Evolutionary conservation across 2,329 filamentous ascomycete species (phyloP), one percentile per base, ranked within the genome.

Genomic region (Colletotrichum horii): DNA sequence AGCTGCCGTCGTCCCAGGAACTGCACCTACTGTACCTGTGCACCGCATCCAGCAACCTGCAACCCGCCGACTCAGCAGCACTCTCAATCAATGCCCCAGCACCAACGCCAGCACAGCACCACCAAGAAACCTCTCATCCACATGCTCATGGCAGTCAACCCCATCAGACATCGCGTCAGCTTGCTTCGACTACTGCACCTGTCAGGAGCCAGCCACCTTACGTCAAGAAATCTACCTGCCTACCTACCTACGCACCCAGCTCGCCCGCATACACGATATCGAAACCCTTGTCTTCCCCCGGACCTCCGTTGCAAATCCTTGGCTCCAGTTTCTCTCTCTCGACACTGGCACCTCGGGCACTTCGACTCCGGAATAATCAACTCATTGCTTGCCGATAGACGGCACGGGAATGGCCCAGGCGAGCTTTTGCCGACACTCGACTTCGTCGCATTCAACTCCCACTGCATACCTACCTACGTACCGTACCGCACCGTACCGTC

Each of bases 271-370:
- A 60, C 55, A 66, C 66, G 52, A 76, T 62, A 70, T 75, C 74
- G 36, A 65, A 48, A 56, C 71, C 71, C 60, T 71, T 38, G 70
- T 75, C 71, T 74, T 60, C 52, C 30, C 71, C 74, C 74, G 74
- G 74, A 76, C 74, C 74, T 76, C 74, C 74, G 74, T 76, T 75
- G 60, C 70, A 65, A 61, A 55, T 43, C 24, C 48, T 48, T 43
- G 61, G 14, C 9, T 2, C 19, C 43, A 22, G n/a, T n/a, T 52
- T n/a, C 43, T 52, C 43, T 48, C 38, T 8, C 43, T 52, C 43
- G n/a, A 52, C 43, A 22, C 43, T 52, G 19, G 43, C 43, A 52
- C 43, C 43, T 52, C 43, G n/a, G n/a, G n/a, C n/a, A 52, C 43
- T 4, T 52, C n/a, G 11, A 52, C 4, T n/a, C 43, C 69, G 9